Percentiles rank a stretch among this genome's conserved stretches.
Evolutionary conservation across 2,329 filamentous ascomycete species (phyloP).

Genomic region (Kalaharituber pfeilii): DNA sequence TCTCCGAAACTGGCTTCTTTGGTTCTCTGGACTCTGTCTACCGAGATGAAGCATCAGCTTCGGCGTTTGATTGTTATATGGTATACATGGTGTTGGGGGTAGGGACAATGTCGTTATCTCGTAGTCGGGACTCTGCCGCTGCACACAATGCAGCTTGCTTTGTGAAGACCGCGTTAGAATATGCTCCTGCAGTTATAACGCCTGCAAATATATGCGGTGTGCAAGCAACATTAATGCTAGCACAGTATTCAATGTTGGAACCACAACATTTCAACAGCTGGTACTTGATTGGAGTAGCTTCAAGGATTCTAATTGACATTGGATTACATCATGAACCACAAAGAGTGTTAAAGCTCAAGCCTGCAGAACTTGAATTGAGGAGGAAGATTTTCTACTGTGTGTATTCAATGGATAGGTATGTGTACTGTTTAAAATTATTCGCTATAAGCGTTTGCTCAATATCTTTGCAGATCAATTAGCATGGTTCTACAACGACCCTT

Average conservation of each 20-base stretch:
- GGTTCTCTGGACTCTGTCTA: conserved; percentile 69
- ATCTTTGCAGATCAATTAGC: conserved; percentile 50
- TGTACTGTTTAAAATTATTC: no score
- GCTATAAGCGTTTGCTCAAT: not conserved
- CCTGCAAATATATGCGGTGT: conserved; percentile 75
- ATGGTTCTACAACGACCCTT: conserved; percentile 76
- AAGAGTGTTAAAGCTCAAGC: conserved; percentile 48
- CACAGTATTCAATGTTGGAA: conserved; percentile 78
- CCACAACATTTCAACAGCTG: conserved; percentile 84
- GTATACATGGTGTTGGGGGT: conserved; percentile 83
- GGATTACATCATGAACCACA: conserved; percentile 87
- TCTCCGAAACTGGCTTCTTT: conserved; percentile 62
- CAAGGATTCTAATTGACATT: conserved; percentile 70
- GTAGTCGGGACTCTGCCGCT: conserved; percentile 20
- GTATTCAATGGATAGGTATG: conserved; percentile 69
- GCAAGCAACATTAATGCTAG: conserved; percentile 69
- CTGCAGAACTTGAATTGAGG: conserved; percentile 54
- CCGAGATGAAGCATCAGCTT: conserved; percentile 43
- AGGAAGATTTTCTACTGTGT: conserved; percentile 78
- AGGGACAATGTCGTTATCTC: conserved; percentile 30
- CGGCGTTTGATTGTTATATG: conserved; percentile 62
- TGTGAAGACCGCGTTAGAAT: conserved; percentile 49
- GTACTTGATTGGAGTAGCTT: conserved; percentile 82
- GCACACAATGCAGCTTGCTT: conserved; percentile 41
- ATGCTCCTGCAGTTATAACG: conserved; percentile 66